Evolutionary conservation across 306 rosid genomes (phyloP), one percentile per base, ranked within the genome.

Genomic region (Carpinus viminea): DNA sequence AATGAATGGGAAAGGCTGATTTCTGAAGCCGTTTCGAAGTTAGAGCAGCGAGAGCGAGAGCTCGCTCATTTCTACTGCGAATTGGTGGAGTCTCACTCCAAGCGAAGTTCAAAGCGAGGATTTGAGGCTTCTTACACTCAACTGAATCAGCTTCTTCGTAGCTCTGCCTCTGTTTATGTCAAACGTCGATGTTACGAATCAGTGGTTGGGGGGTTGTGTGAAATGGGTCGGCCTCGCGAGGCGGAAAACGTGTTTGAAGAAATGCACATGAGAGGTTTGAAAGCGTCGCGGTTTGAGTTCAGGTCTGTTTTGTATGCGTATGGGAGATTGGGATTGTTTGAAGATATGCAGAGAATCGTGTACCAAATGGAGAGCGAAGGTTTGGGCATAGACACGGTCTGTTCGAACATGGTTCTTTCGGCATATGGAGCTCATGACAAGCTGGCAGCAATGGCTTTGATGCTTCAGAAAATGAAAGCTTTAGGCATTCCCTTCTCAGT

Each of bases 391-490:
- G 97, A 92, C 36, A 90, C 92, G 0, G 76, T 92, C 21, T 89
- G 90, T 74, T 89, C 87, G 15, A 92, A 90, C 20, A 92, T 94
- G 97, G 85, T 92, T 78, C 90, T 94, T 78, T 89, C 98, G 0
- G 69, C 90, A 0, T 92, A 88, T 64, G 98, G 96, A 60, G 64
- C 74, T 79, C 89, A 88, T 28, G 81, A 83, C n/a, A 90, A 94
- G 79, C 88, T 86, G 61, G 75, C 74, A 13, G 71, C 86, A 26
- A 87, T 94, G 97, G 87, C 75, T 46, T n/a, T 20, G 21, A 91
- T 97, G 97, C 93, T 92, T 76, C 74, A 12, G 78, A 92, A 71
- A 64, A 87, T 91, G 95, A 89, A 82, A 53, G 76, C 34, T 24
- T 83, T 72, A 0, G 24, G 74, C 8, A 77, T 87, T 78, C 87